A percentile compares a stretch with the other conserved stretches of the same genome.
Evolutionary conservation across 208 protist genomes (phyloP).

Genomic region (Trypanosoma conorhini): DNA sequence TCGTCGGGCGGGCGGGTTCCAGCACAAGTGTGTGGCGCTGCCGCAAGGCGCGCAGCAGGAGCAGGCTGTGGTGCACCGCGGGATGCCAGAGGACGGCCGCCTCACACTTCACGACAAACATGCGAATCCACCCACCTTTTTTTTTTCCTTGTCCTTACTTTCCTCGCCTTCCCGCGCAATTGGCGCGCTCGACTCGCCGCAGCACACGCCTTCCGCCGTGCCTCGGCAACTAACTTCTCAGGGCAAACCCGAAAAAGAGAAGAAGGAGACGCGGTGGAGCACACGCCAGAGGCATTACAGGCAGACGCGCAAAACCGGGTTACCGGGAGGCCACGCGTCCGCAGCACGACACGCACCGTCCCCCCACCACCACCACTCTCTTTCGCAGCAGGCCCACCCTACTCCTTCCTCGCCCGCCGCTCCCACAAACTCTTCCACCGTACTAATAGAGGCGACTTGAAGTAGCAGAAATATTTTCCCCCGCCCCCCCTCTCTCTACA

Average conservation of each 20-base stretch:
- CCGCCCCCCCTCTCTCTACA: background rate
- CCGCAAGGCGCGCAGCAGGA: conserved; percentile 64
- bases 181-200: background rate
- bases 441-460: background rate
- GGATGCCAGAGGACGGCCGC: conserved; percentile 66
- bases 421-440: background rate
- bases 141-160: background rate
- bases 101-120: conserved; percentile 67
- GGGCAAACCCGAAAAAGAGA: background rate
- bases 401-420: too few species aligned
- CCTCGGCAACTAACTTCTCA: background rate
- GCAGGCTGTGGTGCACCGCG: conserved; percentile 67
- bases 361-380: background rate
- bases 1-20: background rate
- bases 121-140: conserved; percentile 7
- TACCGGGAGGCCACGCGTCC: background rate
- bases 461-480: background rate
- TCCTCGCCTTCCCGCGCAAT: background rate
- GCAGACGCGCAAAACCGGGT: background rate
- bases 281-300: background rate
- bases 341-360: background rate
- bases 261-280: background rate
- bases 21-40: conserved; percentile 69
- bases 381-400: too few species aligned
- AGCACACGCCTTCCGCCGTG: background rate